Evolutionary conservation across 805 yeast genomes (phyloP), one percentile per base, ranked within the genome.

Genomic region (Ogataea glucozyma): DNA sequence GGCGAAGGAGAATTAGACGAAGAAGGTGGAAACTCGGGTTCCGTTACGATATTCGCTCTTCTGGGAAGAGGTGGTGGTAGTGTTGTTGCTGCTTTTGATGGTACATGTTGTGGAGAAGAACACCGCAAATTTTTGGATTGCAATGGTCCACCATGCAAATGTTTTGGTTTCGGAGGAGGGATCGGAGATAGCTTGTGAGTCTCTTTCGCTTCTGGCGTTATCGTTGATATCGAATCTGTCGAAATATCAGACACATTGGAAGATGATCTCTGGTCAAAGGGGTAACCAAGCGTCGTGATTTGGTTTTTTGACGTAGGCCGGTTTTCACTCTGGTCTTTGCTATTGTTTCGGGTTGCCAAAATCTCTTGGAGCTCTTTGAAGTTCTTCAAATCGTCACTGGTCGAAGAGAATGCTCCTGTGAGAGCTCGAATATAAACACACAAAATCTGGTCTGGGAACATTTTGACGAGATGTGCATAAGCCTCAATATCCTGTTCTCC

Each of bases 401-500:
- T 48, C 36, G 76, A 78, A n/a, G 85, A 81, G 55, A 86, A 70
- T 1, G 91, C 83, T 31, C 75, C 74, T 9, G 75, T 74, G 5
- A 95, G 86, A 36, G 85, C 86, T 31, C 98, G 69, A 26, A 93
- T 85, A 59, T 79, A 90, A 4, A 93, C 87, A 1, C 85, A 95
- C 17, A 75, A 49, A 0, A 93, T 71, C 48, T 79, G 83, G 4
- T 70, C 65, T 0, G 96, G 95, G 54, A 68, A 78, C 23, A 60
- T 51, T 29, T 69, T 65, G 0, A 95, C 86, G 24, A 89, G 66
- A 20, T 83, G 83, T 5, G 79, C 73, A 60, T 93, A 93, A 0
- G 97, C 95, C 57, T 95, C 99, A 31, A 91, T 68, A 66, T 93
- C 99, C 51, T 83, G 84, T 59, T 93, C 99, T 1, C 98, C 98